Evolutionary conservation across 108 stramenopile genomes (phyloP).

Genomic region (Poteriospumella lacustris): DNA sequence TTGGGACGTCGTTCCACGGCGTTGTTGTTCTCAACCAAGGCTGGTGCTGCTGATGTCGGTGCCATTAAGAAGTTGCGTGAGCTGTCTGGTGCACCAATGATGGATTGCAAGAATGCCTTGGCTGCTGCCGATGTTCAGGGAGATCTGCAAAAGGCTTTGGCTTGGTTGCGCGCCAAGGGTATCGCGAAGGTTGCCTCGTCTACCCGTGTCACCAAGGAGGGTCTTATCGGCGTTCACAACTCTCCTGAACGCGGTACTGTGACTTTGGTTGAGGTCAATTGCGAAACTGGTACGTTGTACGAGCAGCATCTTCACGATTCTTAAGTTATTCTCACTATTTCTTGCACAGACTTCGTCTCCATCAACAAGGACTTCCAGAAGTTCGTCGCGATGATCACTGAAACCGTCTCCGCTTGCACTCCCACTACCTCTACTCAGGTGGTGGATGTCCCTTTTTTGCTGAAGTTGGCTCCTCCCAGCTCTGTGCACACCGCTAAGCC

Average conservation of each 20-base stretch:
- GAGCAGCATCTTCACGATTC: no score
- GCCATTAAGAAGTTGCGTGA: constrained; percentile 60
- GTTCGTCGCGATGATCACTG: constrained; percentile 38
- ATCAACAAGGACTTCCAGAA: constrained; percentile 56
- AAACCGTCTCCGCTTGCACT: constrained; percentile 27
- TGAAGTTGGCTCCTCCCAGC: constrained; percentile 17
- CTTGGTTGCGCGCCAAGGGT: constrained; percentile 60
- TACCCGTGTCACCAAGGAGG: constrained; percentile 40
- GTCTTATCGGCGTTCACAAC: constrained; percentile 26
- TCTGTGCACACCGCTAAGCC: no score
- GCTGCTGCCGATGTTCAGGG: constrained; percentile 48
- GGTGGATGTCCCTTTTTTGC: background rate
- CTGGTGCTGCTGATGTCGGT: no score
- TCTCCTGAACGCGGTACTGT: constrained; percentile 30
- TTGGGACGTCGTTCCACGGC: no score
- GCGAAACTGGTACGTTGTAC: no score
- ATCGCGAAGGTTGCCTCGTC: background rate
- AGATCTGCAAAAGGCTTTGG: constrained; percentile 53
- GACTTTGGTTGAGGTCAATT: constrained; percentile 47
- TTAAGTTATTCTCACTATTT: no score
- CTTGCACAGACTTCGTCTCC: constrained; percentile 62
- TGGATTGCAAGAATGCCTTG: constrained; percentile 61
- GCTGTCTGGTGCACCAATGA: constrained; percentile 50
- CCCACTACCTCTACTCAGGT: no score
- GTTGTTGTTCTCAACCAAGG: no score